Base-by-base conservation (phyloP, 805 yeast species). In the Saccharomyces mikatae region DNA sequence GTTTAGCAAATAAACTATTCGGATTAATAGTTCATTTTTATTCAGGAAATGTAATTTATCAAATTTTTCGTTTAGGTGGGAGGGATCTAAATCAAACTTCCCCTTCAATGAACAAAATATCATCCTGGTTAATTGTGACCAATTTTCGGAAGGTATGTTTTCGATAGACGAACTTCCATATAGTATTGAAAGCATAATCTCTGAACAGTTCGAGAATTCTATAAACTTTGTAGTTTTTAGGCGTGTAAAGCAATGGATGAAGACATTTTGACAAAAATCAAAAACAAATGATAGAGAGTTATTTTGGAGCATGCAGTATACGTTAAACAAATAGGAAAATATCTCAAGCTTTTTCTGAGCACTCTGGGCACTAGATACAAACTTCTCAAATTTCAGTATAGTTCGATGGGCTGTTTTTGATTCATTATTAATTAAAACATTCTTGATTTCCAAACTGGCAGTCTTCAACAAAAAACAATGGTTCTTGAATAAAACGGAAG, bases 1-100 rank as follows among this genome's bases (percentile, higher is more conserved):
- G 14, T 70, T 62, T 8, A 75, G 57, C 29, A 65, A 68, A 56
- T 70, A 74, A 14, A 64, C 63, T 3, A 71, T 54, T 55, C 66
- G 72, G 1, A 75, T 62, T 47, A 74, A 60, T 0, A 63, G 52
- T 47, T 69, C 73, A 24, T 67, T 65, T 6, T 52, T 54, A 22
- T 60, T 58, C 9, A 70, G 56, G 13, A 62, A 59, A 48, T 68
- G 68, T 46, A 56, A 48, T 29, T 57, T 60, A 28, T 49, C 52
- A 0, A 55, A 46, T n/a, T 51, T 51, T 5, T 56, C 47, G 32
- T 57, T 55, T 13, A 56, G 31, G 6, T 54, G 55, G 2, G 9
- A 9, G 14, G 52, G 27, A 36, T 49, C 49, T 9, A 49, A 29
- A 8, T 51, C 51, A 27, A 60, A 51, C 13, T 30, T n/a, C 3